Evolutionary conservation across 208 protist species (phyloP), one percentile per base, ranked within the genome.

Genomic region (Balamuthia mandrillaris): DNA sequence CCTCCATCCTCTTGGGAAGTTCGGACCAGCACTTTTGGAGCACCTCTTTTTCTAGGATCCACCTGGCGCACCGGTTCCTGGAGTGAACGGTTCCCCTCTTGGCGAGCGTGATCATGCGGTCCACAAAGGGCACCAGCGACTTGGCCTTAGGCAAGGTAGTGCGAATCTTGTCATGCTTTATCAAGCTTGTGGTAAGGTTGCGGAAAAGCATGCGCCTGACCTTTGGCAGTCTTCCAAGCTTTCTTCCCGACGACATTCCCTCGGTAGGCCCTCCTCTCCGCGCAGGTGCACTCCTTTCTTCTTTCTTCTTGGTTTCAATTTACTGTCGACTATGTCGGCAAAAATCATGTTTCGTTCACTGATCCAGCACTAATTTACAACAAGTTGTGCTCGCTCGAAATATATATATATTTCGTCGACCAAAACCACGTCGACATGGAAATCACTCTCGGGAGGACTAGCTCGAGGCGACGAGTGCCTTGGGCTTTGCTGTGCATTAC

Each of bases 131-230:
- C 16, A 14, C 16, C 14, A 72, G 72, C 72, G 51, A 39, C 72
- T 81, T 58, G 72, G 72, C 72, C 72, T 58, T 51, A 21, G 72
- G 37, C 31, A 81, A 18, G 1, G 72, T 81, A 27, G 72, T 81
- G 45, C 51, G 45, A n/a, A 81, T 81, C 45, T 37, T 27, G 37
- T 37, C 72, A 31, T 81, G 45, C 72, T 81, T 81, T 21, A 81
- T 7, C 44, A 81, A 29, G 7, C 21, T 3, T 1, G 39, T 81
- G 12, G 58, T 47, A 6, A 81, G 27, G 31, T 81, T 81, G 44
- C 72, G 72, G 7, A 81, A 37, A 10, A 81, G 24, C 18, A 47
- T 16, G 18, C 24, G 63, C 33, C 63, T 72, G 63, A 49, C 37
- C 2, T 14, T 41, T 2, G 63, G 37, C 63, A 41, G 33, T 6